Percentiles rank a stretch among this genome's conserved stretches.
Evolutionary conservation across 139 green algal species (phyloP).

Genomic region (Micractinium conductrix): DNA sequence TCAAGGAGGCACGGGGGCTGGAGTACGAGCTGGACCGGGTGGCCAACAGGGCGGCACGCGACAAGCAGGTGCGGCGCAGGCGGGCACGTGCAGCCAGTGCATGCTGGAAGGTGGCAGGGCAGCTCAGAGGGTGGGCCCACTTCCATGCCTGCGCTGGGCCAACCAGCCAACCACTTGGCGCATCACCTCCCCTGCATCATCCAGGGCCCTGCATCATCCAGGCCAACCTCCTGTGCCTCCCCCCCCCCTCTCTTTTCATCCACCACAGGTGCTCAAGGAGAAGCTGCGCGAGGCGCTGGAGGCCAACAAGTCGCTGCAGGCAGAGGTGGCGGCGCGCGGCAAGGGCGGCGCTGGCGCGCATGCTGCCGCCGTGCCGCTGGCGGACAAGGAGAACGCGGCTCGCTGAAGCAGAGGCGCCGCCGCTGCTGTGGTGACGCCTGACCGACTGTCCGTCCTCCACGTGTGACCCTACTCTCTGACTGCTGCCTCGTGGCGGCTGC

Average conservation of each 20-base stretch:
- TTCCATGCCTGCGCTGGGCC: too few species aligned
- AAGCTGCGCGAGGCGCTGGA: conserved; percentile 34
- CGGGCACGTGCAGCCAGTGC: too few species aligned
- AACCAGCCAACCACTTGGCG: background rate
- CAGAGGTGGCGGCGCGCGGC: background rate
- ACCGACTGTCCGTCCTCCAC: too few species aligned
- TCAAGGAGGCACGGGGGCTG: conserved; percentile 67
- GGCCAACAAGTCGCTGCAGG: conserved; percentile 23
- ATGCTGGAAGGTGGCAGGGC: background rate
- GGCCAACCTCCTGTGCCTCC: background rate
- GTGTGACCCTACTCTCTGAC: too few species aligned
- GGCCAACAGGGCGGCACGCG: conserved; percentile 45
- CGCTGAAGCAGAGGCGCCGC: too few species aligned
- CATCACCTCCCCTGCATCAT: background rate
- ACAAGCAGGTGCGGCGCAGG: conserved; percentile 35
- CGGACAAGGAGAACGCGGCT: conserved; percentile 27
- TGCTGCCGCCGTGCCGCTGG: background rate
- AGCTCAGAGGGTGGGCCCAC: background rate
- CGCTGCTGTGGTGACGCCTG: too few species aligned
- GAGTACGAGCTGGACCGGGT: conserved; percentile 71
- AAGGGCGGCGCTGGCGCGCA: background rate
- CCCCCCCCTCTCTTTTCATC: background rate
- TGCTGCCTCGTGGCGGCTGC: too few species aligned
- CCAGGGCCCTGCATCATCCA: background rate
- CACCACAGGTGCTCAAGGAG: conserved; percentile 30